Conservation (phyloP, 2,329 filamentous ascomycete genomes). For the Nannizziopsis barbatae region DNA sequence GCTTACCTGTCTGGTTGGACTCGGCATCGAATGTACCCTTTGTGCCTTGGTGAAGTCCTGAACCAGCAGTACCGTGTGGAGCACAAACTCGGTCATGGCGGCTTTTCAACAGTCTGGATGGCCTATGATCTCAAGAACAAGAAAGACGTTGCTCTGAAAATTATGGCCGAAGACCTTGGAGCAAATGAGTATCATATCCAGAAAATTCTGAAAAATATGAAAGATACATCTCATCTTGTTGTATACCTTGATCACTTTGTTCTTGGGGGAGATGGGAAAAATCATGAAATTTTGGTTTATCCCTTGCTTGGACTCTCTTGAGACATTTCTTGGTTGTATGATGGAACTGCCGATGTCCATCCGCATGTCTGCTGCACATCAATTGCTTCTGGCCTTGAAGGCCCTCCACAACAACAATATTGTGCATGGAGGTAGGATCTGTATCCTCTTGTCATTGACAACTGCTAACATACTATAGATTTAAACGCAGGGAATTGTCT, state of each 20-base stretch:
- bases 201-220: slow-evolving; percentile 6
- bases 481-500: slow-evolving; percentile 10
- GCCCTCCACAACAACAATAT: too few species aligned
- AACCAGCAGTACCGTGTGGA: slow-evolving; percentile 12
- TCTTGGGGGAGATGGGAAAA: slow-evolving; percentile 5
- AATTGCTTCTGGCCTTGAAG: background rate
- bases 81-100: slow-evolving; percentile 13
- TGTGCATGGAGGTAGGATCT: too few species aligned
- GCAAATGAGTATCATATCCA: slow-evolving; percentile 10
- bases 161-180: slow-evolving; percentile 2
- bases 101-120: slow-evolving; percentile 15
- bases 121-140: slow-evolving; percentile 11
- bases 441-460: too few species aligned
- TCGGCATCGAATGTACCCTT: slow-evolving; percentile 9
- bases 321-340: too few species aligned
- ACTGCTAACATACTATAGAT: slow-evolving; percentile 8
- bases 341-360: background rate
- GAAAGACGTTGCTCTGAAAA: slow-evolving; percentile 14
- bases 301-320: slow-evolving; percentile 19
- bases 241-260: slow-evolving; percentile 11
- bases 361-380: background rate
- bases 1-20: too few species aligned
- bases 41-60: slow-evolving; percentile 13
- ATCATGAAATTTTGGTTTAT: slow-evolving; percentile 17
- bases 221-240: slow-evolving; percentile 13